phyloP scores from a whole-genome alignment of 2,329 filamentous ascomycete genomes.

The Monilinia fructigena region DNA sequence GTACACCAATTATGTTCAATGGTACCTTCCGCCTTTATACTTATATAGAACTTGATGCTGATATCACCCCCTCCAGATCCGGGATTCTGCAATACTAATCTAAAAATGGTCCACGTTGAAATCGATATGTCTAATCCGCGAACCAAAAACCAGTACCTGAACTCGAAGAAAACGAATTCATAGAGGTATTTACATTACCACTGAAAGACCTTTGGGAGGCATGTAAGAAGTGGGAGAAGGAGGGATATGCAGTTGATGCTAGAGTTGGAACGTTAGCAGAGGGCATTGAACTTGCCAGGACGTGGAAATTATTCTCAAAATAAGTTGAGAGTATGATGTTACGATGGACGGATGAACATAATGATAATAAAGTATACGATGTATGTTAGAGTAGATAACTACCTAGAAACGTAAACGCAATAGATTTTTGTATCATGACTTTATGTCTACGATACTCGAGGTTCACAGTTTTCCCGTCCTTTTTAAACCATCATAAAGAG shows the following conservation, averaged over 20 bases:
- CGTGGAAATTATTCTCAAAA: constrained; percentile 38
- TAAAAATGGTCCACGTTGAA: constrained; percentile 53
- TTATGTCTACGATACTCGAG: not conserved
- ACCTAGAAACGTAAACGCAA: not conserved
- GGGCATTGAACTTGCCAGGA: constrained; percentile 43
- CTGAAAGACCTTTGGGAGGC: constrained; percentile 47
- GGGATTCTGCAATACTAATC: constrained; percentile 65
- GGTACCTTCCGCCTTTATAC: constrained; percentile 41
- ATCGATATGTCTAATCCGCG: constrained; percentile 46
- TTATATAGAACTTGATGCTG: not conserved
- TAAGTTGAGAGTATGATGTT: not conserved
- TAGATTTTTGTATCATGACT: not conserved
- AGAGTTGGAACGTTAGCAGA: constrained; percentile 44
- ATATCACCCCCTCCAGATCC: constrained; percentile 45
- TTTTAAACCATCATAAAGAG: constrained; percentile 57
- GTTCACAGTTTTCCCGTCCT: constrained; percentile 36
- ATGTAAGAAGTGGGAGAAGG: constrained; percentile 46
- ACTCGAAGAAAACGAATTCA: constrained; percentile 53
- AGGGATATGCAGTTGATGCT: constrained; percentile 44
- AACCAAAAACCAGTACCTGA: constrained; percentile 49
- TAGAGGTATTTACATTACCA: constrained; percentile 51
- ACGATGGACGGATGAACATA: not conserved
- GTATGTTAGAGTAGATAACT: not conserved
- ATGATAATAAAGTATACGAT: not conserved
- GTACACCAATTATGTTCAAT: constrained; percentile 65